Conservation (phyloP, 768 basidiomycete genomes). For the Gloeopeniophorella convolvens region DNA sequence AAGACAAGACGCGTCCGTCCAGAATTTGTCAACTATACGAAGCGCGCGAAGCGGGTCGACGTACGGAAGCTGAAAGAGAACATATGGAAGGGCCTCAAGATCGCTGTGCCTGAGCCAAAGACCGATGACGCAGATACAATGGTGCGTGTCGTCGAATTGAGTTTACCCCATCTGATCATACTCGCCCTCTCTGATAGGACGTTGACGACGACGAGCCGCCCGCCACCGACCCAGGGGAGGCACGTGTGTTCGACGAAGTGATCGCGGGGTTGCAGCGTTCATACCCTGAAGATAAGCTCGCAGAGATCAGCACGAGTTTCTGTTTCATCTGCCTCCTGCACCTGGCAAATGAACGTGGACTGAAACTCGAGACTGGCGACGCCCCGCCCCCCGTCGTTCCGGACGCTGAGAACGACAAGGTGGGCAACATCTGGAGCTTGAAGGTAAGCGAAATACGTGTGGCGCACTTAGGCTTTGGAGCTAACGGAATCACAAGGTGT, state of each 20-base stretch:
- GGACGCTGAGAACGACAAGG: conserved; percentile 35
- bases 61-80: conserved; percentile 96
- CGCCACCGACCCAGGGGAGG: conserved; percentile 56
- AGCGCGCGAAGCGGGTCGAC: conserved; percentile 93
- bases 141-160: conserved; percentile 33
- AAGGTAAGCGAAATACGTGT: conserved; percentile 41
- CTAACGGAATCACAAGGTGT: conserved; percentile 32
- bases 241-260: conserved; percentile 70
- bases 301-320: conserved; percentile 97
- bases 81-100: conserved; percentile 91
- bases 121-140: conserved; percentile 42
- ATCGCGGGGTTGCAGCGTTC: conserved; percentile 73
- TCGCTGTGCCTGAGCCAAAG: conserved; percentile 44
- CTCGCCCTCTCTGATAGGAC: conserved; percentile 37
- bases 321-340: conserved; percentile 98
- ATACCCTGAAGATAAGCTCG: conserved; percentile 92
- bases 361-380: conserved; percentile 61
- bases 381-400: conserved; percentile 31
- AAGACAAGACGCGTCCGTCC: conserved; percentile 76
- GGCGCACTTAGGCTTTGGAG: not conserved
- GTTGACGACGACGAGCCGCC: conserved; percentile 40
- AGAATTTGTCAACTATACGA: conserved; percentile 89
- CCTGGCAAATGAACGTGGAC: conserved; percentile 92
- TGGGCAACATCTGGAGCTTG: conserved; percentile 70
- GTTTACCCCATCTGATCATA: not conserved